These are phyloP conservation scores for Vickermania spadyakhi DNA, from an alignment of 208 protist genomes.

Conservation along the genomic window DNA sequence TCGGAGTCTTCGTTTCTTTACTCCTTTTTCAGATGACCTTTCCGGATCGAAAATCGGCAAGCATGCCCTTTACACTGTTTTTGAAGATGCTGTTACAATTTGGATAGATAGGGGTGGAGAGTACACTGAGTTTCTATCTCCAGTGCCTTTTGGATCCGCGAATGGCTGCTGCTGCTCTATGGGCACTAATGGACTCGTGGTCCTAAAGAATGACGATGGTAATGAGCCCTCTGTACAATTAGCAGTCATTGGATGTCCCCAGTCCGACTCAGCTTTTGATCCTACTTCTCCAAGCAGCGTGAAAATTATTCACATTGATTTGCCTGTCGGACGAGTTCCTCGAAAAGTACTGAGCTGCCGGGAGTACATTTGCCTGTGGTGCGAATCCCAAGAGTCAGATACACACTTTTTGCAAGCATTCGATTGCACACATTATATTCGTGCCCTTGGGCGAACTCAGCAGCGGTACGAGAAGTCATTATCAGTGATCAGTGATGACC, in stretches of 20 bases:
- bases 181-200: background rate
- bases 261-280: background rate
- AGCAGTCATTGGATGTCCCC: background rate
- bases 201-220: background rate
- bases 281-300: background rate
- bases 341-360: background rate
- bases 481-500: background rate
- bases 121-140: background rate
- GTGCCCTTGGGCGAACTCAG: background rate
- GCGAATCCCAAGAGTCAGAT: background rate
- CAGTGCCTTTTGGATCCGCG: background rate
- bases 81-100: background rate
- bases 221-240: background rate
- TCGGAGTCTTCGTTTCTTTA: background rate
- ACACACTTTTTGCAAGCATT: background rate
- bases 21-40: too few species aligned
- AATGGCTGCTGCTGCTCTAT: background rate
- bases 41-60: too few species aligned
- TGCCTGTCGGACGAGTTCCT: background rate
- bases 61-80: background rate
- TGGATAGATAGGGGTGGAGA: background rate
- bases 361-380: background rate
- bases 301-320: background rate
- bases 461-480: background rate
- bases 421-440: conserved; percentile 1